Evolutionary conservation across 192 early-diverging fungal species (phyloP), one percentile per base, ranked within the genome.

Genomic region (Funneliformis mosseae): DNA sequence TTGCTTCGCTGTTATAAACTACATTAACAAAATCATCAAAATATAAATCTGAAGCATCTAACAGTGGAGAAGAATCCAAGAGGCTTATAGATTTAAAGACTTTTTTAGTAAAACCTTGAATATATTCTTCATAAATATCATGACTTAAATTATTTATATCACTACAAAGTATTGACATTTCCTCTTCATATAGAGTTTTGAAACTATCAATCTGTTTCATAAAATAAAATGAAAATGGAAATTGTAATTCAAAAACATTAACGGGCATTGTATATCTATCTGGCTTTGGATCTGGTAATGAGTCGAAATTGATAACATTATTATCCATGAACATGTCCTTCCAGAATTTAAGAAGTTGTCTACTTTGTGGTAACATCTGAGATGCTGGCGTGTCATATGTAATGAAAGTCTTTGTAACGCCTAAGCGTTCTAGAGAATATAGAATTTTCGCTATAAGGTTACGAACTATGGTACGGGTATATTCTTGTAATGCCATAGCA

Each of bases 1-100:
- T 28, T 3, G 59, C 79, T 12, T 39, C 38, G 48, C 46, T 42
- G 23, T 8, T 18, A 64, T 18, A 45, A 39, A 80, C 74, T 1
- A 80, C 60, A 10, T 28, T 27, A 9, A 80, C 16, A 27, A 71
- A 80, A 60, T 80, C 79, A 18, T 61, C 42, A 73, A 80, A 74
- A 25, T 80, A 80, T 62, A 80, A 74, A 12, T 74, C 41, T 41
- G 68, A 39, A 61, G 42, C 39, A 8, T 21, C 23, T 12, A 42
- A 16, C 5, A 80, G 10, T 41, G 70, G 71, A 42, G 73, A 45
- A 8, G 62, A 43, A 12, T 61, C 42, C 16, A 81, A 39, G 28
- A 61, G 7, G 41, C 63, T 60, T 8, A 76, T 11, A n/a, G 50
- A 27, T 1, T 55, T 14, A 12, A 38, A 42, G 46, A 81, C 42